Conservation (phyloP, 2,329 filamentous ascomycete species). For the Claviceps paspali region DNA sequence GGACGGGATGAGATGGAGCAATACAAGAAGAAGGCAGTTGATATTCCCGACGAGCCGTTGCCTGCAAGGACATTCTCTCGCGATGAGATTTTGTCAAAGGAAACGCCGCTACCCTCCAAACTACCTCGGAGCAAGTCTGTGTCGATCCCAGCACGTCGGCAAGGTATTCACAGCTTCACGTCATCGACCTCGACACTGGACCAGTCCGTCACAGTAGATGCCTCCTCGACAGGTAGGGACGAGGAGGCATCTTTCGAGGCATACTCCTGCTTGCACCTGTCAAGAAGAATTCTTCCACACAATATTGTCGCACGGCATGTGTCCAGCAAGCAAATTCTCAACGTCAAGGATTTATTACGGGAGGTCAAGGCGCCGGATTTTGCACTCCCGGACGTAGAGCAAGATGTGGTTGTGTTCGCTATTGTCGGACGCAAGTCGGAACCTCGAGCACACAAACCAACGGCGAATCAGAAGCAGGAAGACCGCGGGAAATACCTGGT, state of each 20-base stretch:
- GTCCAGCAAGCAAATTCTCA: conserved; percentile 59
- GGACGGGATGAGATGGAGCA: conserved; percentile 41
- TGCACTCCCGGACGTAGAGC: conserved; percentile 64
- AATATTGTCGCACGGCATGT: conserved; percentile 64
- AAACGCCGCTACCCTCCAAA: conserved; percentile 10
- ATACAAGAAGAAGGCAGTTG: conserved; percentile 41
- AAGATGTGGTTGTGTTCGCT: conserved; percentile 79
- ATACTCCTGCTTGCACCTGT: conserved; percentile 73
- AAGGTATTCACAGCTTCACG: conserved; percentile 9
- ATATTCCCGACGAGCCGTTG: conserved; percentile 33
- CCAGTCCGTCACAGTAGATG: conserved; percentile 6
- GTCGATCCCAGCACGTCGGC: conserved; percentile 14
- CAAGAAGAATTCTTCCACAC: conserved; percentile 70
- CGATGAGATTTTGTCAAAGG: conserved; percentile 40
- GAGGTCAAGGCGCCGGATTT: conserved; percentile 72
- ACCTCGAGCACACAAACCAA: conserved; percentile 45
- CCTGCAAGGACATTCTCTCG: conserved; percentile 42
- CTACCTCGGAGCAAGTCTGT: conserved; percentile 30
- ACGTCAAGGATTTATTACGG: conserved; percentile 66
- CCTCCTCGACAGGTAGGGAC: conserved; percentile 9
- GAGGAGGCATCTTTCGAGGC: conserved; percentile 54
- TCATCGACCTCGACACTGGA: conserved; percentile 1
- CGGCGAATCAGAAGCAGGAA: conserved; percentile 28
- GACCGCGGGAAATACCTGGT: conserved; percentile 83
- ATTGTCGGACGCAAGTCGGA: conserved; percentile 81